Percentiles rank a stretch among this genome's conserved stretches.
phyloP scores from a whole-genome alignment of 352 stramenopile species.

The Phytophthora idaei region DNA sequence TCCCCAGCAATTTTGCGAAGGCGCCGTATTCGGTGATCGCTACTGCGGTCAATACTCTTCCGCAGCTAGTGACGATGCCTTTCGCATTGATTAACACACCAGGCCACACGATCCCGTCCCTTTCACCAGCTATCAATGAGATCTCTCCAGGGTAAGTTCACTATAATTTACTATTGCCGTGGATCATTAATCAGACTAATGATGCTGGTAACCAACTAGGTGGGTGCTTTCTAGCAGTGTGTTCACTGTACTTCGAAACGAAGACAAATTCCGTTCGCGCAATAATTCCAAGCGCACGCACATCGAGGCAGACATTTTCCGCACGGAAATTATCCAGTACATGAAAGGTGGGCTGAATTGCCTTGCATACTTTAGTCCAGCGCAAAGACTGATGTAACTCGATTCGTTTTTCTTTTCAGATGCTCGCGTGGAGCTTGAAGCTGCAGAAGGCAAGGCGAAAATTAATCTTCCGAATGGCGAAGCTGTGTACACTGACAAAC shows the following conservation, averaged over 20 bases:
- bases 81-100: slow-evolving; percentile 81
- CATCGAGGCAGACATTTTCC: slow-evolving; percentile 72
- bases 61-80: slow-evolving; percentile 86
- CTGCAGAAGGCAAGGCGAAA: slow-evolving; percentile 45
- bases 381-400: slow-evolving; percentile 3
- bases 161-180: neutral
- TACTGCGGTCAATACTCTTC: slow-evolving; percentile 90
- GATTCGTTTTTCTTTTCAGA: slow-evolving; percentile 27
- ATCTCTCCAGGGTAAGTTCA: slow-evolving; percentile 69
- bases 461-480: slow-evolving; percentile 49
- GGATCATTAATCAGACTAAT: neutral
- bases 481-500: slow-evolving; percentile 75
- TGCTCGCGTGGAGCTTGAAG: slow-evolving; percentile 43
- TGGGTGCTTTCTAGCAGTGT: slow-evolving; percentile 92
- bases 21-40: slow-evolving; percentile 95
- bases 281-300: slow-evolving; percentile 75
- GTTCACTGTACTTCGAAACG: slow-evolving; percentile 91
- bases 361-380: neutral
- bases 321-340: slow-evolving; percentile 72
- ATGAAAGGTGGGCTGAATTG: slow-evolving; percentile 64
- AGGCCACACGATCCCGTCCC: slow-evolving; percentile 71
- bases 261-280: slow-evolving; percentile 86
- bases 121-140: slow-evolving; percentile 87
- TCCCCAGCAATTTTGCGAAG: slow-evolving; percentile 92
- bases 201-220: slow-evolving; percentile 25